Evolutionary conservation across 176 grass and related monocot species (phyloP).

Genomic region (Hordeum vulgare): DNA sequence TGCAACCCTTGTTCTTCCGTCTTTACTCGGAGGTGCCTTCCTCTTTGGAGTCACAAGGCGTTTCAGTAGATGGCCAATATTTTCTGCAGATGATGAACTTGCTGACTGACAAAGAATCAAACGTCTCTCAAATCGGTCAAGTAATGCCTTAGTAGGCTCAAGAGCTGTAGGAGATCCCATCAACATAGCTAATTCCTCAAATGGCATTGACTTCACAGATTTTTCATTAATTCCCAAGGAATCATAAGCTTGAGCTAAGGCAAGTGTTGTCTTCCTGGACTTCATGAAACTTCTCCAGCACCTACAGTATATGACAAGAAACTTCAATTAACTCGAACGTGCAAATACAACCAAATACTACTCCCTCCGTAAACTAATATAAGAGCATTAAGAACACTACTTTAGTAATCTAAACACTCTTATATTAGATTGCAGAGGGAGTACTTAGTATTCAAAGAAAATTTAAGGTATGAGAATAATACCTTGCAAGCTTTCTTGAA

Average conservation of each 20-base stretch:
- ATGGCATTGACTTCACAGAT: slow-evolving; percentile 78
- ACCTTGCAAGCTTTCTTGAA: slow-evolving; percentile 82
- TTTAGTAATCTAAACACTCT: too few relatives aligned
- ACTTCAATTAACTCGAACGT: not conserved
- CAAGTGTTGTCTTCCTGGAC: slow-evolving; percentile 58
- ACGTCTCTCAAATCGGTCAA: slow-evolving; percentile 63
- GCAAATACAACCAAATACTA: not conserved
- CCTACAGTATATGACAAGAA: slow-evolving; percentile 33
- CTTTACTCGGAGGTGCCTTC: slow-evolving; percentile 31
- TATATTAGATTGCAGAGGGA: too few relatives aligned
- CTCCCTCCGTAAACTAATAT: too few relatives aligned
- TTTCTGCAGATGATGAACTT: slow-evolving; percentile 40
- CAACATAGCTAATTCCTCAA: slow-evolving; percentile 72
- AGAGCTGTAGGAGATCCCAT: slow-evolving; percentile 69
- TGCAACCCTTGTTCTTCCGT: slow-evolving; percentile 24
- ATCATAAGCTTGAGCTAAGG: slow-evolving; percentile 62
- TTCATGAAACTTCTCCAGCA: slow-evolving; percentile 87
- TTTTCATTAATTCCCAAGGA: slow-evolving; percentile 64
- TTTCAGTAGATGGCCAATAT: slow-evolving; percentile 89
- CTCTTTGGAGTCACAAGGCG: slow-evolving; percentile 73
- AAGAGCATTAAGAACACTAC: too few relatives aligned
- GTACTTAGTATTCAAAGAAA: not conserved
- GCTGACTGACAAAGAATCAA: slow-evolving; percentile 37
- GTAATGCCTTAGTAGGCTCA: slow-evolving; percentile 58
- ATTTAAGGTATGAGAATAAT: not conserved